A percentile compares a stretch with the other conserved stretches of the same genome.
These are phyloP conservation scores for Colletotrichum truncatum DNA, from an alignment of 2,329 filamentous ascomycete species.

Conservation along the genomic window DNA sequence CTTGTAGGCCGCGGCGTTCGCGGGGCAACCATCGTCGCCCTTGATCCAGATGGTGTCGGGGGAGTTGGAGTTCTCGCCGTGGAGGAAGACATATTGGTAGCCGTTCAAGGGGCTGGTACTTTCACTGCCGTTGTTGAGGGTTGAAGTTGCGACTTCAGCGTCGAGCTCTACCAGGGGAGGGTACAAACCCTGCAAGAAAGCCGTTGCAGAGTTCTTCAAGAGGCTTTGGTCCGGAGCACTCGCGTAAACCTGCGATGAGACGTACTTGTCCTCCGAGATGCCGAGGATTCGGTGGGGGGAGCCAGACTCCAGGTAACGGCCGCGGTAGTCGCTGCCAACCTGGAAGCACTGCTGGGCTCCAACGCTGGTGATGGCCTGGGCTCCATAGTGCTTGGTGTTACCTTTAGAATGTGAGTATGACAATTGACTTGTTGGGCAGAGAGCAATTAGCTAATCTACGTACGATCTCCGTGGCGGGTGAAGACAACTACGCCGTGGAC, in stretches of 20 bases:
- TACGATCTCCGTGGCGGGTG: slow-evolving; percentile 45
- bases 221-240: slow-evolving; percentile 43
- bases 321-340: slow-evolving; percentile 36
- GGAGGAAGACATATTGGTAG: slow-evolving; percentile 45
- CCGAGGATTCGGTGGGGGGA: slow-evolving; percentile 41
- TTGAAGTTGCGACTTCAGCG: slow-evolving; percentile 37
- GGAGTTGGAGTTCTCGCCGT: slow-evolving; percentile 40
- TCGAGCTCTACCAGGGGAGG: slow-evolving; percentile 40
- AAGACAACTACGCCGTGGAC: slow-evolving; percentile 45
- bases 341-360: slow-evolving; percentile 43
- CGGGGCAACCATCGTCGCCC: slow-evolving; percentile 44
- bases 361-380: slow-evolving; percentile 43
- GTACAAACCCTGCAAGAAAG: slow-evolving; percentile 46
- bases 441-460: slow-evolving; percentile 34
- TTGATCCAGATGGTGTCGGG: slow-evolving; percentile 48
- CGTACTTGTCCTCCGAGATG: slow-evolving; percentile 43
- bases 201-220: slow-evolving; percentile 44
- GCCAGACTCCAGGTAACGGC: slow-evolving; percentile 35
- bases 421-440: rapidly evolving
- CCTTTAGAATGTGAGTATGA: slow-evolving; percentile 32
- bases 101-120: slow-evolving; percentile 36
- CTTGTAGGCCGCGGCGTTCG: slow-evolving; percentile 36
- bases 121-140: slow-evolving; percentile 37
- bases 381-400: slow-evolving; percentile 44
- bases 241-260: slow-evolving; percentile 42